A percentile compares a stretch with the other conserved stretches of the same genome.
These are phyloP conservation scores for Pseudocercospora eumusae DNA, from an alignment of 2,329 filamentous ascomycete genomes.

Conservation along the genomic window DNA sequence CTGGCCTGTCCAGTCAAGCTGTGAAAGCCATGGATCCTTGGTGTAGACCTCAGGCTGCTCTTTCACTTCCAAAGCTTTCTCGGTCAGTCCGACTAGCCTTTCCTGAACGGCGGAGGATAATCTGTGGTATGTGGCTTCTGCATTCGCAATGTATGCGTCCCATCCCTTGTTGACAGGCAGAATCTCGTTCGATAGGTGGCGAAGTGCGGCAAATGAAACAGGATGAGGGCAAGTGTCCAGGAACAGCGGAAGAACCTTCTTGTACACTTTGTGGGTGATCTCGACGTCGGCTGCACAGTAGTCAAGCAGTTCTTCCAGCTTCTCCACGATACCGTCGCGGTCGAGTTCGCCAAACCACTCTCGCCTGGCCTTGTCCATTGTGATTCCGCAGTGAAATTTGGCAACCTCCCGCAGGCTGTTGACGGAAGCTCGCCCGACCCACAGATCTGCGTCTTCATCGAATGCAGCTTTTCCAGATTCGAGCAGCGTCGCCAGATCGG, in stretches of 20 bases:
- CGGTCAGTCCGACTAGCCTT: slow-evolving; percentile 69
- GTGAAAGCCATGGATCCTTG: slow-evolving; percentile 85
- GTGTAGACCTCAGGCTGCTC: slow-evolving; percentile 67
- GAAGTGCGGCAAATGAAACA: slow-evolving; percentile 90
- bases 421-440: slow-evolving; percentile 91
- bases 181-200: slow-evolving; percentile 91
- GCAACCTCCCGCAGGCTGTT: slow-evolving; percentile 95
- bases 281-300: slow-evolving; percentile 95
- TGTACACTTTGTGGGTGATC: slow-evolving; percentile 91
- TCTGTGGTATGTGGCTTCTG: slow-evolving; percentile 79
- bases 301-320: slow-evolving; percentile 79
- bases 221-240: slow-evolving; percentile 89
- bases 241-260: slow-evolving; percentile 88
- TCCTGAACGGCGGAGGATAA: slow-evolving; percentile 76
- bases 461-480: slow-evolving; percentile 59
- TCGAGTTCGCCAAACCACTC: slow-evolving; percentile 85
- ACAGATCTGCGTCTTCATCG: slow-evolving; percentile 90
- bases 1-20: slow-evolving; percentile 94
- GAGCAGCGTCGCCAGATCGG: slow-evolving; percentile 70
- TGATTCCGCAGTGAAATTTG: slow-evolving; percentile 89
- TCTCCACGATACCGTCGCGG: slow-evolving; percentile 66
- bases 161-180: slow-evolving; percentile 86
- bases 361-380: slow-evolving; percentile 84
- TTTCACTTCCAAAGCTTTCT: slow-evolving; percentile 76
- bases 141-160: slow-evolving; percentile 79